These are phyloP conservation scores for Xerocomus minutiporus DNA, from an alignment of 1,284 basidiomycete species.

Conservation along the genomic window DNA sequence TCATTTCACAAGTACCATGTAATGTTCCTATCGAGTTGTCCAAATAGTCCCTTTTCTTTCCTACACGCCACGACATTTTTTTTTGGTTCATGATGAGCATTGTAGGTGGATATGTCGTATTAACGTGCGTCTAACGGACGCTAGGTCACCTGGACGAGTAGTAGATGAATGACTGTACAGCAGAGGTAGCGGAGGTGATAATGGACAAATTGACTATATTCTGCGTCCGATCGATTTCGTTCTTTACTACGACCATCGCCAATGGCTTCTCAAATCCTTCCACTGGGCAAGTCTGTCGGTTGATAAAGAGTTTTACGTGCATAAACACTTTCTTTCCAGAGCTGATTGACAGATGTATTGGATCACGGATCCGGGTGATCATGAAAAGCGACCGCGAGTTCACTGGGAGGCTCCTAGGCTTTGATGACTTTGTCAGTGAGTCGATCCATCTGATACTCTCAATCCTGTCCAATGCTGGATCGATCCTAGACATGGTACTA, in stretches of 20 bases:
- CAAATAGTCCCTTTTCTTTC: conserved; percentile 13
- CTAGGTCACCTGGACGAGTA: conserved; percentile 15
- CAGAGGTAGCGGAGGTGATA: conserved; percentile 17
- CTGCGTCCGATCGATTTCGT: conserved; percentile 1
- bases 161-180: conserved; percentile 13
- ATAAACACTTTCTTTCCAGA: conserved; percentile 43
- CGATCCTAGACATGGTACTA: conserved; percentile 85
- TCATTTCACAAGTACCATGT: conserved; percentile 24
- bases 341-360: conserved; percentile 92
- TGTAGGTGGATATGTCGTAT: conserved; percentile 20
- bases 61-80: conserved; percentile 8
- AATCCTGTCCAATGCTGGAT: neutral
- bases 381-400: conserved; percentile 97
- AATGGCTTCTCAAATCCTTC: conserved; percentile 68
- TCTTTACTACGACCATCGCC: conserved; percentile 8
- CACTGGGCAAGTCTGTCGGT: conserved; percentile 36
- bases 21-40: conserved; percentile 9
- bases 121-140: conserved; percentile 35
- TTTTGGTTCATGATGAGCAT: conserved; percentile 23
- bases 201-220: neutral
- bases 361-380: conserved; percentile 92
- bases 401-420: conserved; percentile 92
- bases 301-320: neutral
- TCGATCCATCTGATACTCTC: conserved; percentile 31
- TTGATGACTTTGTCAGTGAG: conserved; percentile 99